These are phyloP conservation scores for Penicillium sp. DNA, from an alignment of 2,329 filamentous ascomycete genomes.

Conservation along the genomic window DNA sequence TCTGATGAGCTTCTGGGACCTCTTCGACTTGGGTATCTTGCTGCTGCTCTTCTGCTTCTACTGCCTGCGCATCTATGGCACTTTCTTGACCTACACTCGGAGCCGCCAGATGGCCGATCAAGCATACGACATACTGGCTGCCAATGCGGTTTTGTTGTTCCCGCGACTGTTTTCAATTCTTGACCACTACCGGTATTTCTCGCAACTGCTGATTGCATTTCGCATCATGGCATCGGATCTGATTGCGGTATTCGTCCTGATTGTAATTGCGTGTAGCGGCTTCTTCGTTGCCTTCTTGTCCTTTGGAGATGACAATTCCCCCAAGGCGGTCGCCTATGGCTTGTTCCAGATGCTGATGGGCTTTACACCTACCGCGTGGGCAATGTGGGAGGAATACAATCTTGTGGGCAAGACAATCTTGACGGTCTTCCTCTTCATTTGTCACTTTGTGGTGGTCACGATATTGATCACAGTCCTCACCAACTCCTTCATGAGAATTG, in stretches of 20 bases:
- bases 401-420: conserved; percentile 72
- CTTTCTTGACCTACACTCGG: conserved; percentile 71
- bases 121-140: conserved; percentile 91
- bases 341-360: conserved; percentile 95
- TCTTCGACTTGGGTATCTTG: conserved; percentile 88
- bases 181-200: conserved; percentile 95
- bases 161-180: conserved; percentile 89
- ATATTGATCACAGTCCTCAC: conserved; percentile 94
- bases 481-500: conserved; percentile 93
- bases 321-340: conserved; percentile 75
- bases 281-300: conserved; percentile 95
- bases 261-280: conserved; percentile 83
- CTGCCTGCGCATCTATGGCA: conserved; percentile 80
- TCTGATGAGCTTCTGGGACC: conserved; percentile 97
- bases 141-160: conserved; percentile 83
- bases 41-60: conserved; percentile 85
- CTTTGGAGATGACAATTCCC: conserved; percentile 66
- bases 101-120: conserved; percentile 70
- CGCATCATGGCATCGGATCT: conserved; percentile 90
- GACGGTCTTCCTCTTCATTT: conserved; percentile 83
- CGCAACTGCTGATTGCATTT: conserved; percentile 89
- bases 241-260: conserved; percentile 76
- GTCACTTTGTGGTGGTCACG: conserved; percentile 90
- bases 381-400: conserved; percentile 79
- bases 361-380: conserved; percentile 93